Evolutionary conservation across 345 rosid species (phyloP), one percentile per base, ranked within the genome.

Genomic region (Angophora floribunda): DNA sequence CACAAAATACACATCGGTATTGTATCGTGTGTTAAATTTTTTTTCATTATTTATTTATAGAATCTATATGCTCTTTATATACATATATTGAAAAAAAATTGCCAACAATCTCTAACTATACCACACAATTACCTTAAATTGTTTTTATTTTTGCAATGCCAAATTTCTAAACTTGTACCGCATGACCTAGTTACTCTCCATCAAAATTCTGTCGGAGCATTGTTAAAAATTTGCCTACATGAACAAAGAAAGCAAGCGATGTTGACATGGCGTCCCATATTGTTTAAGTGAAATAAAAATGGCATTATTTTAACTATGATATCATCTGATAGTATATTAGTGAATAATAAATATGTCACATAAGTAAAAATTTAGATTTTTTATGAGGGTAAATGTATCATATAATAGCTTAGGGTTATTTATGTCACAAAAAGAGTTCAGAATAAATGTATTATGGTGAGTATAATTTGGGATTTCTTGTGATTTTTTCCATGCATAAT

Each of bases 301-400:
- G 28, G 21, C 0, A 6, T 4, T 1, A 1, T 55, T 55, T 6
- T 55, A 0, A 28, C 24, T 55, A 55, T 55, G 24, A 22, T 28
- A 55, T 55, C 13, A 55, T 55, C 22, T 9, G 61, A 55, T 55
- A 26, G 61, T 21, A 21, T 11, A 55, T 55, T 2, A 9, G 0
- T 1, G 22, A 0, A 22, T 2, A 21, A 55, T 0, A 55, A 22
- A 55, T 55, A 55, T 22, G 28, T 55, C 13, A 9, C 13, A 22
- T 2, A 12, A 1, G 61, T 55, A 55, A 1, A 55, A 22, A 21
- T 55, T 21, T 55, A 7, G 61, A 55, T 55, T 55, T 55, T 55
- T 55, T 11, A 55, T 55, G 28, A 55, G 28, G 61, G 19, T 55
- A 55, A 22, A 55, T 55, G 7, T 55, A 55, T 55, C 9, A 55